phyloP scores from a whole-genome alignment of 139 green algal species.

The Tetratostichococcus sp. region DNA sequence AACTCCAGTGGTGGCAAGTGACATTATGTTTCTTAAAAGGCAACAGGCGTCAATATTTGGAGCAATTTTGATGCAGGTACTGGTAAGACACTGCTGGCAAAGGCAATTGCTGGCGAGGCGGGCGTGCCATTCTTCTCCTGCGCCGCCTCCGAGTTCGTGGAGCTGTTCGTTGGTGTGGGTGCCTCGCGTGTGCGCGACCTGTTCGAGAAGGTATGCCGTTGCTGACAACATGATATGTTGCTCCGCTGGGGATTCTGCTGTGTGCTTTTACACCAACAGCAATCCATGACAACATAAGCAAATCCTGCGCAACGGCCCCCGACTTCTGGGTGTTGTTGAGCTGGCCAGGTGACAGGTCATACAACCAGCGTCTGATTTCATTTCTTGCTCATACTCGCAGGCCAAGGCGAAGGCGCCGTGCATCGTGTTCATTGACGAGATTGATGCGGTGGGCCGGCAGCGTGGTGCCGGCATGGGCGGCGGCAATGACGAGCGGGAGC shows the following conservation, averaged over 20 bases:
- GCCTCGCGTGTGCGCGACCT: constrained; percentile 94
- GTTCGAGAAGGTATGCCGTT: constrained; percentile 82
- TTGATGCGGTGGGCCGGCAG: constrained; percentile 95
- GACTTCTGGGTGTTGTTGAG: no score
- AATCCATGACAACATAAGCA: no score
- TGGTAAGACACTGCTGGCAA: constrained; percentile 84
- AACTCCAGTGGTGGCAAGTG: no score
- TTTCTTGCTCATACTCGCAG: no score
- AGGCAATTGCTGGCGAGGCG: constrained; percentile 92
- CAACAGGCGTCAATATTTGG: no score
- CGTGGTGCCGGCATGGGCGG: constrained; percentile 96
- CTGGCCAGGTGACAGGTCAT: no score
- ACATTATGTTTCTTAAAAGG: no score
- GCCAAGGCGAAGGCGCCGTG: constrained; percentile 93
- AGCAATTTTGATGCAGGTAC: constrained; percentile 44
- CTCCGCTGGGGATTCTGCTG: no score
- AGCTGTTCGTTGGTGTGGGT: constrained; percentile 99
- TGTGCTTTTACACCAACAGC: no score
- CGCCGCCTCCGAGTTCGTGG: constrained; percentile 96
- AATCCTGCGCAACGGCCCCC: no score
- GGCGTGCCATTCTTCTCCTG: constrained; percentile 98
- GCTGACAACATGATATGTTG: no score
- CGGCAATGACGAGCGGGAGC: constrained; percentile 98
- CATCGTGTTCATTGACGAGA: constrained; percentile 99
- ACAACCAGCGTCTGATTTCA: no score